A percentile compares a stretch with the other conserved stretches of the same genome.
phyloP scores from a whole-genome alignment of 331 rosid species.

The Quercus phellos region DNA sequence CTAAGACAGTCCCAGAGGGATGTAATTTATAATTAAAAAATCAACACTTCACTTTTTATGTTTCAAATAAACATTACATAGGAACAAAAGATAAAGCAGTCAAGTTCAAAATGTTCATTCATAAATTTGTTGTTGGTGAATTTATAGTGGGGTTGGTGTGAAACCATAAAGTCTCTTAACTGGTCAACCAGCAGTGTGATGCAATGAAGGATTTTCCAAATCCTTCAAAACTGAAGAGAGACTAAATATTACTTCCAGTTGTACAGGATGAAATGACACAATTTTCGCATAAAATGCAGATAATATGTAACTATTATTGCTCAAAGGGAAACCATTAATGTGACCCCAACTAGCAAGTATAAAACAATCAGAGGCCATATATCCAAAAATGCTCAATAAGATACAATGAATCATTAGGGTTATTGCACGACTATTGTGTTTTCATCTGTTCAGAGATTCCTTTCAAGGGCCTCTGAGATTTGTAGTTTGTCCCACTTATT shows the following conservation, averaged over 20 bases:
- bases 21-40: too few relatives aligned
- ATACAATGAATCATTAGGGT: slow-evolving; percentile 1
- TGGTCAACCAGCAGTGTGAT: neutral
- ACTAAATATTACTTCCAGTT: neutral
- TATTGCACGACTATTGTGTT: neutral
- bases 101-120: neutral
- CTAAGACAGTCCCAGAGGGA: too few relatives aligned
- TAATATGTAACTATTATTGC: neutral
- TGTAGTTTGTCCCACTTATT: slow-evolving; percentile 6
- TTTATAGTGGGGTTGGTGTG: neutral
- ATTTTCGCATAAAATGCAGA: neutral
- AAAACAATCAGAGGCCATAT: neutral
- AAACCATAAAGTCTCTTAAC: neutral
- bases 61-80: neutral
- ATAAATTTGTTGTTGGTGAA: neutral
- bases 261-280: neutral
- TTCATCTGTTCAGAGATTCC: slow-evolving; percentile 19
- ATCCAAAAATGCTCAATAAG: neutral
- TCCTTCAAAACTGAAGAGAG: neutral
- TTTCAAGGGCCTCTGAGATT: slow-evolving; percentile 18
- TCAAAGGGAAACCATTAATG: neutral
- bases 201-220: neutral
- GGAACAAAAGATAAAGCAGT: neutral
- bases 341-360: neutral
- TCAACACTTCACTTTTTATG: too few relatives aligned